Percentiles rank a stretch among this genome's conserved stretches.
phyloP scores from a whole-genome alignment of 1,284 basidiomycete species.

The Ustilago tritici region DNA sequence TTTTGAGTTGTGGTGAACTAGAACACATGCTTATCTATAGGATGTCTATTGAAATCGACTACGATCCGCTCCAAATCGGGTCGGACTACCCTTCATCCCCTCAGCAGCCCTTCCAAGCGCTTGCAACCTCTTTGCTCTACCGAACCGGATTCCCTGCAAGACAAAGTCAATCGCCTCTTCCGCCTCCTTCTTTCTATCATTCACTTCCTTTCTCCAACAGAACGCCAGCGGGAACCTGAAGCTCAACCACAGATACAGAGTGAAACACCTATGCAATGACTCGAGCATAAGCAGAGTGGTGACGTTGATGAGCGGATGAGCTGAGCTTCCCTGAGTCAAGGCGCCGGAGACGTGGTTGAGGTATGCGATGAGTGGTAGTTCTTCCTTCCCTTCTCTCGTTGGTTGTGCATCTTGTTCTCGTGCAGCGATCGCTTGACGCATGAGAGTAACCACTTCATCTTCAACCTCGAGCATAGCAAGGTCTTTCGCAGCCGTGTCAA shows the following conservation, averaged over 20 bases:
- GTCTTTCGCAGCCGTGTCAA: constrained; percentile 69
- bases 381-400: background rate
- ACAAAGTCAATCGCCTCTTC: constrained; percentile 78
- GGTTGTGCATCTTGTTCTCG: background rate
- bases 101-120: constrained; percentile 34
- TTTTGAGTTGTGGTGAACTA: background rate
- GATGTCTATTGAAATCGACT: background rate
- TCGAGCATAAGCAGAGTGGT: constrained; percentile 76
- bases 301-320: constrained; percentile 50
- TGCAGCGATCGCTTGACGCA: constrained; percentile 27
- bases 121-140: constrained; percentile 53
- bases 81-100: constrained; percentile 2
- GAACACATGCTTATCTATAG: background rate
- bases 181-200: constrained; percentile 76
- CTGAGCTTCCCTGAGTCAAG: constrained; percentile 10
- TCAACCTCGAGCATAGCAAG: constrained; percentile 71
- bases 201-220: constrained; percentile 74
- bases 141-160: constrained; percentile 67
- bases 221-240: constrained; percentile 83
- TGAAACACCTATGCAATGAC: constrained; percentile 82
- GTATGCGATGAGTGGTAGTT: constrained; percentile 32
- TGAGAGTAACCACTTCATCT: constrained; percentile 24
- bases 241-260: constrained; percentile 87
- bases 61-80: background rate
- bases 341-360: constrained; percentile 11